These are phyloP conservation scores for Xylaria scruposa DNA, from an alignment of 495 filamentous ascomycete genomes.

Conservation along the genomic window DNA sequence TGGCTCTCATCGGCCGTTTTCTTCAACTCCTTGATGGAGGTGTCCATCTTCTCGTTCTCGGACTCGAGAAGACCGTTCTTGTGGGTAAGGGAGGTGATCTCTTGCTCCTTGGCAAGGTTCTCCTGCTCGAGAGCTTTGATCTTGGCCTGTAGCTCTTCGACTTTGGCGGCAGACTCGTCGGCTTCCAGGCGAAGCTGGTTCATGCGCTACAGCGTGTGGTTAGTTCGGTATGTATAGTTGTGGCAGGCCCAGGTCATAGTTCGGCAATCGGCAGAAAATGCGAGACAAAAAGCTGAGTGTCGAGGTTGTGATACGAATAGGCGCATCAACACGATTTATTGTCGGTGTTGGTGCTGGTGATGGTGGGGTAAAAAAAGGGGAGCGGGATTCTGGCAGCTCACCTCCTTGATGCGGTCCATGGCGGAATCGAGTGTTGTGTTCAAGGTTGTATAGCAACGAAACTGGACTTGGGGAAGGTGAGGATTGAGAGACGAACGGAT, in stretches of 20 bases:
- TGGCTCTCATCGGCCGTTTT: slow-evolving; percentile 73
- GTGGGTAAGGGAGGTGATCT: slow-evolving; percentile 93
- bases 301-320: not conserved
- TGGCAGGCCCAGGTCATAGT: not conserved
- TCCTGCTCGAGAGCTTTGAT: slow-evolving; percentile 93
- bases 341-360: slow-evolving; percentile 27
- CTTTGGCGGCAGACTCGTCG: slow-evolving; percentile 77
- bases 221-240: slow-evolving; percentile 27
- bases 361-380: slow-evolving; percentile 53
- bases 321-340: not conserved
- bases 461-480: slow-evolving; percentile 28
- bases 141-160: slow-evolving; percentile 83
- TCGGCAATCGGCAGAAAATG: not conserved
- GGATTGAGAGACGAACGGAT: slow-evolving; percentile 23
- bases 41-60: slow-evolving; percentile 90
- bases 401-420: slow-evolving; percentile 84
- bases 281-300: not conserved
- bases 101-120: slow-evolving; percentile 94
- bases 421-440: slow-evolving; percentile 31
- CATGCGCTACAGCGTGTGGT: slow-evolving; percentile 72
- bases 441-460: slow-evolving; percentile 10
- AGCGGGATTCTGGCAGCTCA: slow-evolving; percentile 55
- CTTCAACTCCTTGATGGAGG: slow-evolving; percentile 77
- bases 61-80: slow-evolving; percentile 86
- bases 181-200: slow-evolving; percentile 89